These are phyloP conservation scores for Xylaria polymorpha DNA, from an alignment of 2,329 filamentous ascomycete genomes.

Conservation along the genomic window DNA sequence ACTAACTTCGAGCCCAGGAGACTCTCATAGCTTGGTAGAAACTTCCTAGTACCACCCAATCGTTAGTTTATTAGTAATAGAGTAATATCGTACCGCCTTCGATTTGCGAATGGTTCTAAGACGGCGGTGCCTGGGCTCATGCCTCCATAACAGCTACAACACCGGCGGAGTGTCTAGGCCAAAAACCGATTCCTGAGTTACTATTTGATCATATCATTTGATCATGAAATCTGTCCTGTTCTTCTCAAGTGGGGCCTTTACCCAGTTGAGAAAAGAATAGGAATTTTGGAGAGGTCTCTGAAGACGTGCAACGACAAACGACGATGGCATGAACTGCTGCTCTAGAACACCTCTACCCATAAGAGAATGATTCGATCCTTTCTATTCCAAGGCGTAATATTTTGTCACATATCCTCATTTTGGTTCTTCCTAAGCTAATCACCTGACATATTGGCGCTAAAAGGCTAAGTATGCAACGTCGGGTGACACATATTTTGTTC, in stretches of 20 bases:
- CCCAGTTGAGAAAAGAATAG: not conserved
- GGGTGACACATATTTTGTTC: constrained; percentile 14
- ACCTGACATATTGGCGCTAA: constrained; percentile 12
- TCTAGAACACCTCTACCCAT: constrained; percentile 16
- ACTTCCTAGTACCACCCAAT: not conserved
- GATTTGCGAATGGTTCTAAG: constrained; percentile 36
- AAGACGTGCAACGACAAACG: not conserved
- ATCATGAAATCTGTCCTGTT: not conserved
- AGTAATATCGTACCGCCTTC: constrained; percentile 9
- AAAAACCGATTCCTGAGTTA: not conserved
- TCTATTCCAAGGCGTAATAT: not conserved
- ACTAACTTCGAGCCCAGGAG: not conserved
- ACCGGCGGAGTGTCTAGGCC: not conserved
- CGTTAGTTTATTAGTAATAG: not conserved
- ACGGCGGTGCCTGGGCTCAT: constrained; percentile 16
- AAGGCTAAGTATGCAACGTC: constrained; percentile 23
- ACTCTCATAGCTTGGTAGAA: not conserved
- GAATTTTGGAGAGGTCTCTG: not conserved
- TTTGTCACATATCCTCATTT: not conserved
- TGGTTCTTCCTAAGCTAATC: not conserved
- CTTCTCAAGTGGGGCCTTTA: not conserved
- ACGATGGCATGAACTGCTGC: not conserved
- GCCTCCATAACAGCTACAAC: constrained; percentile 29
- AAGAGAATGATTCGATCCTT: not conserved
- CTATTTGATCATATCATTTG: no score